These are phyloP conservation scores for Tremellales sp. DNA, from an alignment of 1,284 basidiomycete species.

Conservation along the genomic window DNA sequence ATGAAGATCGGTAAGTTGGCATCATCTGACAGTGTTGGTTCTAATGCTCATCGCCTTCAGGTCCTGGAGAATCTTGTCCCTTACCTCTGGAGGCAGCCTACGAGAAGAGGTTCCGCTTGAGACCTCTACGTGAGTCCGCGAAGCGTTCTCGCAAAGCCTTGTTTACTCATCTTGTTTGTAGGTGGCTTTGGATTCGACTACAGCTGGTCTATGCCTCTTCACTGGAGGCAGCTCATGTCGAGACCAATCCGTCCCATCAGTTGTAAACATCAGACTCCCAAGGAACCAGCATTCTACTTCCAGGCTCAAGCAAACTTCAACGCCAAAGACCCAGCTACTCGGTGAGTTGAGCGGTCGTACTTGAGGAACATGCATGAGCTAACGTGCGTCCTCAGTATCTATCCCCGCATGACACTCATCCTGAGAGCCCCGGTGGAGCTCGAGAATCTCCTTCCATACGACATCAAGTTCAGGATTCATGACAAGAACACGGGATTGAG, in stretches of 20 bases:
- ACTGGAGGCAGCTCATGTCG: conserved; percentile 86
- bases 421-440: conserved; percentile 94
- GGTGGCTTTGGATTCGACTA: conserved; percentile 64
- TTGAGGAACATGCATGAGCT: too few relatives aligned
- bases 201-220: conserved; percentile 82
- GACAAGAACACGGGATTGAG: conserved; percentile 89
- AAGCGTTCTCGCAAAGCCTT: neutral
- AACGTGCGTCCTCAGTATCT: conserved; percentile 59
- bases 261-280: conserved; percentile 75
- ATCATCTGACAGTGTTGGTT: conserved; percentile 6
- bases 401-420: conserved; percentile 78
- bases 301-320: conserved; percentile 88
- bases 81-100: conserved; percentile 89
- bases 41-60: too few relatives aligned
- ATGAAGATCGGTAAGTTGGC: conserved; percentile 71
- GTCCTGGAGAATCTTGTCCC: conserved; percentile 81
- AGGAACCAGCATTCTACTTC: conserved; percentile 91
- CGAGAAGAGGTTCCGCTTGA: conserved; percentile 75
- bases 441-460: conserved; percentile 94
- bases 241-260: conserved; percentile 74
- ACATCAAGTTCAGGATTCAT: conserved; percentile 92
- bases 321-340: conserved; percentile 58
- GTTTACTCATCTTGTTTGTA: conserved; percentile 41
- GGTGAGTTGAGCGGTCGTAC: conserved; percentile 50
- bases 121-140: conserved; percentile 77